Percentiles rank a stretch among this genome's conserved stretches.
phyloP scores from a whole-genome alignment of 2,329 filamentous ascomycete species.

The Triangularia verruculosa region DNA sequence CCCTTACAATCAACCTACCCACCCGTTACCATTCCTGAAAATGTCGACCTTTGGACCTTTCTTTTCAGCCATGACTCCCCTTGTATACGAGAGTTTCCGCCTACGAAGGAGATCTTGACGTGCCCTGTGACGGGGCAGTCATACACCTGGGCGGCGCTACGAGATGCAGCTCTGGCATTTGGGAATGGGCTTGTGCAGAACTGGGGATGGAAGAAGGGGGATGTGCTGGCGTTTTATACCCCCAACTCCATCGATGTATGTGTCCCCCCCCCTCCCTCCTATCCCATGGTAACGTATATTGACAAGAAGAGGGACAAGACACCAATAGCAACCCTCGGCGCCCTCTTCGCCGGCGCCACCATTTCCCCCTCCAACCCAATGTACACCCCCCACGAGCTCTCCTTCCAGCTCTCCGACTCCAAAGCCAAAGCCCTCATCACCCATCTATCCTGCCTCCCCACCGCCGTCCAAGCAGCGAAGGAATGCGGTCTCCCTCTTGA shows the following conservation, averaged over 20 bases:
- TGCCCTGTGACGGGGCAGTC: conserved; percentile 66
- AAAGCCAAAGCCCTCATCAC: conserved; percentile 73
- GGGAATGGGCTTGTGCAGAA: conserved; percentile 71
- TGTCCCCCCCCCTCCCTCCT: background rate
- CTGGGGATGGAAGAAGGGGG: conserved; percentile 78
- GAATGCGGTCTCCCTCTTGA: conserved; percentile 68
- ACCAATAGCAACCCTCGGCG: conserved; percentile 71
- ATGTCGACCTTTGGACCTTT: conserved; percentile 71
- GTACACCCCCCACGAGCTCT: conserved; percentile 80
- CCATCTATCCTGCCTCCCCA: conserved; percentile 62
- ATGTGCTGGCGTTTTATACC: conserved; percentile 78
- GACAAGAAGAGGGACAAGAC: conserved; percentile 47
- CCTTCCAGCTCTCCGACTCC: conserved; percentile 78
- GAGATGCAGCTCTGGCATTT: conserved; percentile 66
- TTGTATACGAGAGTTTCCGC: conserved; percentile 19
- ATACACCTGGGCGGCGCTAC: conserved; percentile 70
- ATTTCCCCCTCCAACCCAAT: conserved; percentile 84
- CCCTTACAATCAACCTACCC: conserved; percentile 66
- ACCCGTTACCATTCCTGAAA: conserved; percentile 64
- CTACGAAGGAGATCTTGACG: conserved; percentile 65
- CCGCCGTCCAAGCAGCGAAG: conserved; percentile 64
- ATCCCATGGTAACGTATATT: background rate
- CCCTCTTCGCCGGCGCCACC: conserved; percentile 78
- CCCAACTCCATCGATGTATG: conserved; percentile 74
- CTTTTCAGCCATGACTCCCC: conserved; percentile 59